Base-by-base conservation (phyloP, 345 rosid genomes). In the Excoecaria cochinchinensis region DNA sequence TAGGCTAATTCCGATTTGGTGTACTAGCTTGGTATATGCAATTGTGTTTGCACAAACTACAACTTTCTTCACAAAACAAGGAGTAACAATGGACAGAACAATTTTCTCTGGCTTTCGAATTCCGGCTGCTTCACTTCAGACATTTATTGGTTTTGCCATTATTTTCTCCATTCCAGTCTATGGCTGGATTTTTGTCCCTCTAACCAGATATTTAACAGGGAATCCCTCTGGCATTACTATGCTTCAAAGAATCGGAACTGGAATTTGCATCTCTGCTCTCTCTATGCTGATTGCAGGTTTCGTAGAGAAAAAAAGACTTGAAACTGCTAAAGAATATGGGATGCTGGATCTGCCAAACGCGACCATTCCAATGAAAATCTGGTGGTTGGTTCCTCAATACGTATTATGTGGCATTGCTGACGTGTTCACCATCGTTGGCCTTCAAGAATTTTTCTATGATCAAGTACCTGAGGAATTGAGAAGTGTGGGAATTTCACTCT, bases 331-430 rank as follows among this genome's bases (percentile, higher is more conserved):
- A 56, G 78, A 68, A 46, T 40, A 64, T 51, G 44, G 67, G 22
- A 47, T 53, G 47, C 13, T 52, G 6, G 76, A 73, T 61, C 53
- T 61, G 58, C 76, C 69, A 36, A 47, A 73, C 6, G 69, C 9
- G 5, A 61, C 58, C 1, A 38, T 69, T n/a, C 72, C 73, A 19
- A 46, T 76, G 59, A 68, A 51, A 22, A 59, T 76, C 57, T 76
- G 78, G 78, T 76, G 78, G 78, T 39, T 76, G 46, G 73, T 69
- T 68, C 78, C 78, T 42, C 78, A 76, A 16, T 76, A 76, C 15
- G 59, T 48, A 12, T 19, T 68, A 8, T 76, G 57, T 47, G 78
- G 78, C n/a, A 17, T 68, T 25, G 24, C 73, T 17, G 68, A 76
- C 9, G 78, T 76, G 55, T 76, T 76, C 44, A 46, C 73, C 50